Base-by-base conservation (phyloP, 1,284 basidiomycete species). In the Thecaphora thlaspeos region DNA sequence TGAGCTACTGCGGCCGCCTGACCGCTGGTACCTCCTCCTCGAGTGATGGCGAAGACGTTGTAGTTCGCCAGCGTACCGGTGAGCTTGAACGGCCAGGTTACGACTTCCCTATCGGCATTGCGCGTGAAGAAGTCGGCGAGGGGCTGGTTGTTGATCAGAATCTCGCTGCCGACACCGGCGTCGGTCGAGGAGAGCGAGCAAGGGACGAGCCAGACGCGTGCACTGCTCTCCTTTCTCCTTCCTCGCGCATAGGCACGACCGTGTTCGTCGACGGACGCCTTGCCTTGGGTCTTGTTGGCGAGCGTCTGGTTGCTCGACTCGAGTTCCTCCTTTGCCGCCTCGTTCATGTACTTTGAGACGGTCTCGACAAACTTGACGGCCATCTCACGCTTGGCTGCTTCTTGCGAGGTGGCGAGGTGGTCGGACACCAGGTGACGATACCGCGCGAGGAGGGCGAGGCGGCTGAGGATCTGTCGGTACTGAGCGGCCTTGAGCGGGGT, bases 121-220 rank as follows among this genome's bases (percentile, higher is more conserved):
- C 86, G 79, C 3, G 84, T 81, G 79, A 98, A 97, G 80, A 90
- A 93, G 43, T 85, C 80, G 26, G 85, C 81, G 24, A 97, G 80
- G 0, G 90, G 87, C 9, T 84, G 78, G 71, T 89, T 88, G 80
- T 97, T 97, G 80, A 97, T 81, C 48, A 97, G 82, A 53, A 97
- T 81, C 26, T 84, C 83, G 80, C 38, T 24, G 30, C 19, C 7
- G 44, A 19, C 17, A 48, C 48, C 76, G 68, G 30, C 68, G 43
- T 41, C 51, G 50, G 46, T 17, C 9, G 32, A 11, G 32, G 17
- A 53, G 43, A 41, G 26, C 28, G 84, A 82, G 14, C 85, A 83
- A n/a, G 88, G 87, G 48, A 96, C 88, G 80, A 96, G 87, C 93
- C 94, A 98, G 2, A 93, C 91, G 43, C 91, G 63, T 0, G 74